phyloP scores from a whole-genome alignment of 768 basidiomycete genomes.

The Lyophyllum semitale region DNA sequence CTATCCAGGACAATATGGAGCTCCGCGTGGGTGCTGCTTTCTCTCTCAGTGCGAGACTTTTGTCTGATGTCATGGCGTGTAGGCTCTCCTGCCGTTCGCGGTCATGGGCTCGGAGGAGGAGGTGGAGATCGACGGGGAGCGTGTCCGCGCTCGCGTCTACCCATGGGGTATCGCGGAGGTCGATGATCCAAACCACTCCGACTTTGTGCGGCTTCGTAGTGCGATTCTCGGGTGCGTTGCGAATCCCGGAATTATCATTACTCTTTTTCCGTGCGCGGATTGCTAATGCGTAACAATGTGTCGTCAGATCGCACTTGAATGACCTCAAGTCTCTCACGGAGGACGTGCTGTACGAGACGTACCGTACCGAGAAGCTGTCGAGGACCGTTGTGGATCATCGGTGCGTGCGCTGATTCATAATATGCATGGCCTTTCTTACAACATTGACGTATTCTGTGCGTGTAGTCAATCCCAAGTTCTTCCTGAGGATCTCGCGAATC shows the following conservation, averaged over 20 bases:
- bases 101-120: conserved; percentile 90
- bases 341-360: conserved; percentile 85
- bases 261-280: conserved; percentile 23
- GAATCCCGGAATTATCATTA: not conserved
- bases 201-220: conserved; percentile 76
- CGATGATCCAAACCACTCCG: conserved; percentile 89
- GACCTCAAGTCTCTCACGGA: conserved; percentile 85
- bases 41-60: not conserved
- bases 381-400: conserved; percentile 62
- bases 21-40: conserved; percentile 56
- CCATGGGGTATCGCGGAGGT: conserved; percentile 94
- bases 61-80: conserved; percentile 1
- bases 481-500: conserved; percentile 86
- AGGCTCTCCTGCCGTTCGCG: conserved; percentile 80
- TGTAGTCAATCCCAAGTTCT: conserved; percentile 67
- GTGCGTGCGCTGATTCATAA: conserved; percentile 25
- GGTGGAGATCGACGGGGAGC: conserved; percentile 76
- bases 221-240: conserved; percentile 65
- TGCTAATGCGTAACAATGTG: conserved; percentile 7
- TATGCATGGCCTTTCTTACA: not conserved
- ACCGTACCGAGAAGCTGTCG: conserved; percentile 88
- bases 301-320: conserved; percentile 69
- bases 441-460: not conserved
- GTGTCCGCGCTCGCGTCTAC: conserved; percentile 80
- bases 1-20: conserved; percentile 86